These are phyloP conservation scores for Sesbania bispinosa DNA, from an alignment of 306 rosid species.

Conservation along the genomic window DNA sequence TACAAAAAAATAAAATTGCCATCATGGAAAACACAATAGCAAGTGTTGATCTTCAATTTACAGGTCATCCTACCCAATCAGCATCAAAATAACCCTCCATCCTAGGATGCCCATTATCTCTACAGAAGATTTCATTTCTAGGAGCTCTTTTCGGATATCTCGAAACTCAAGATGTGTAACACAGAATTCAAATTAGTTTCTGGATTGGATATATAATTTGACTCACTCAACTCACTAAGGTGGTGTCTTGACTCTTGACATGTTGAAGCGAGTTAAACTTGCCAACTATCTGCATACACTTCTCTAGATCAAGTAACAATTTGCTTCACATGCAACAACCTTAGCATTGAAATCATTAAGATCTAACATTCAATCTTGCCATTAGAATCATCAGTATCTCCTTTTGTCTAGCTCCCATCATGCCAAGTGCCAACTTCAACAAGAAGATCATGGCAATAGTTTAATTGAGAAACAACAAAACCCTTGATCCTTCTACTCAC, in stretches of 20 bases:
- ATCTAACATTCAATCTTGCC: too few relatives aligned
- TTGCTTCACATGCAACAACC: neutral
- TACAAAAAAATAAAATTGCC: neutral
- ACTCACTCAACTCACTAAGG: too few relatives aligned
- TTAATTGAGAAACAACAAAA: too few relatives aligned
- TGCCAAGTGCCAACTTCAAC: neutral
- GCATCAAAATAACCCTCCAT: neutral
- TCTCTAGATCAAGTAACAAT: neutral
- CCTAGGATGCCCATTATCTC: neutral
- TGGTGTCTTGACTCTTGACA: neutral
- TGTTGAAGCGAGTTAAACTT: too few relatives aligned
- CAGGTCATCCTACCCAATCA: neutral
- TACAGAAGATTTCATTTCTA: neutral
- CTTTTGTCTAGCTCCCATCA: neutral
- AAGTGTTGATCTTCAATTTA: neutral
- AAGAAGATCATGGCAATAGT: too few relatives aligned
- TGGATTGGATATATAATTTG: too few relatives aligned
- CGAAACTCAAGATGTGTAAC: neutral
- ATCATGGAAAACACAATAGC: neutral
- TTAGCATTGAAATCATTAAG: neutral
- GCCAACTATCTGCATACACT: neutral
- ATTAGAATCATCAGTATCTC: too few relatives aligned
- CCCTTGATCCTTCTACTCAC: neutral
- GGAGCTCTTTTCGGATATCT: neutral
- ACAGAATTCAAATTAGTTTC: neutral